phyloP scores from a whole-genome alignment of 805 yeast genomes.

The Yarrowia osloensis region DNA sequence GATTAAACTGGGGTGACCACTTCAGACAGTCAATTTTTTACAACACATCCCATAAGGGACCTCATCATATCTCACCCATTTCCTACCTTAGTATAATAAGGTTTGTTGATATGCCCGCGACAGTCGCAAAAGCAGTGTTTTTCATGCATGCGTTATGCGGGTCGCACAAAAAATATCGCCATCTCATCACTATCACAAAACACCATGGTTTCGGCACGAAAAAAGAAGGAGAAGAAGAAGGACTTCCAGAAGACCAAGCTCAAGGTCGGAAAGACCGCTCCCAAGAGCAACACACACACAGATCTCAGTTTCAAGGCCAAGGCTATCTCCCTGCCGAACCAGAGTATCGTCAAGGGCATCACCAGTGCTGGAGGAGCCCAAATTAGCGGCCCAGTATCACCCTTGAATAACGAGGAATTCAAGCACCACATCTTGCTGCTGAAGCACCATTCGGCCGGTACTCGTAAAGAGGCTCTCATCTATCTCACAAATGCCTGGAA shows the following conservation, averaged over 20 bases:
- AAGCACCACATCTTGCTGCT: slow-evolving; percentile 67
- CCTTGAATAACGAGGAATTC: slow-evolving; percentile 34
- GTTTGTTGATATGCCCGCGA: not conserved
- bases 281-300: slow-evolving; percentile 72
- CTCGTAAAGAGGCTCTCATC: slow-evolving; percentile 70
- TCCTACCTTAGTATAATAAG: too few relatives aligned
- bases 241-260: slow-evolving; percentile 79
- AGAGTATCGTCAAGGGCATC: slow-evolving; percentile 40
- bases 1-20: too few relatives aligned
- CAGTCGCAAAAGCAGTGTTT: not conserved
- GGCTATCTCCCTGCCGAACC: slow-evolving; percentile 53
- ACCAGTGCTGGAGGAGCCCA: not conserved
- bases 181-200: not conserved
- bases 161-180: not conserved
- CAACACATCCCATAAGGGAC: too few relatives aligned
- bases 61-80: too few relatives aligned
- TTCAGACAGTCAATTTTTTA: too few relatives aligned
- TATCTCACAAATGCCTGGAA: slow-evolving; percentile 44
- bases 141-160: not conserved
- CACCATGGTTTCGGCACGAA: slow-evolving; percentile 45
- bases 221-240: slow-evolving; percentile 64
- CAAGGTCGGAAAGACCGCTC: slow-evolving; percentile 81
- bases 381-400: not conserved
- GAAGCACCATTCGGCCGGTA: slow-evolving; percentile 69
- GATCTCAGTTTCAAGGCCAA: slow-evolving; percentile 83